These are phyloP conservation scores for Leishmania tropica DNA, from an alignment of 208 protist genomes.

Conservation along the genomic window DNA sequence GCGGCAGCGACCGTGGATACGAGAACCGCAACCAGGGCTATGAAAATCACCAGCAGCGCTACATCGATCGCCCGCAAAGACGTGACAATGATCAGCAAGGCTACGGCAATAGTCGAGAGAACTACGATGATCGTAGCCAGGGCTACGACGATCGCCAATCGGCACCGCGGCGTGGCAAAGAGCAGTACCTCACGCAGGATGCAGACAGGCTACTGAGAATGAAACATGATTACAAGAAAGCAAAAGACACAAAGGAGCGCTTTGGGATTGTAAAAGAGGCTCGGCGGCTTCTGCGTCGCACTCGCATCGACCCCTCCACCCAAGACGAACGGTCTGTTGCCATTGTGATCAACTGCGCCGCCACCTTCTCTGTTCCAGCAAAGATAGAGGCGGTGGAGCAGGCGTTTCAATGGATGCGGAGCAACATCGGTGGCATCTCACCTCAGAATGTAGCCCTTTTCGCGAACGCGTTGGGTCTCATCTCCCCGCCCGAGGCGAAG, in stretches of 20 bases:
- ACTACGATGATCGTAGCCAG: neutral
- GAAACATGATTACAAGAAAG: constrained; percentile 63
- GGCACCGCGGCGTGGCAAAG: neutral
- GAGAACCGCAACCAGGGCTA: constrained; percentile 10
- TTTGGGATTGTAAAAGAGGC: constrained; percentile 49
- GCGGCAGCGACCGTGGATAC: neutral
- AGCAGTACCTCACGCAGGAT: constrained; percentile 49
- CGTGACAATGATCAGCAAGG: constrained; percentile 12
- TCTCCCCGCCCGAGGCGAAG: constrained; percentile 40
- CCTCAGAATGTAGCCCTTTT: constrained; percentile 83
- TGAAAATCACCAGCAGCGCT: constrained; percentile 13
- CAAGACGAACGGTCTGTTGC: constrained; percentile 83
- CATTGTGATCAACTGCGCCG: constrained; percentile 77
- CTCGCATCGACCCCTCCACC: constrained; percentile 76
- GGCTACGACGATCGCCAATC: neutral
- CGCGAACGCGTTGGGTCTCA: constrained; percentile 64
- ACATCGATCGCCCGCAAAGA: constrained; percentile 4
- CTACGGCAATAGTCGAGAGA: constrained; percentile 1
- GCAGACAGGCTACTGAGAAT: constrained; percentile 62
- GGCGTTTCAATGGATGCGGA: constrained; percentile 65
- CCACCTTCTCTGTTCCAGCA: constrained; percentile 44
- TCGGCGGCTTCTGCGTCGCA: constrained; percentile 46
- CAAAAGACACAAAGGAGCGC: constrained; percentile 60
- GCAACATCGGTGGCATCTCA: constrained; percentile 61
- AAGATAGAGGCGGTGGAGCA: constrained; percentile 50